Base-by-base conservation (phyloP, 108 stramenopile species). In the Schizochytrium sp. region DNA sequence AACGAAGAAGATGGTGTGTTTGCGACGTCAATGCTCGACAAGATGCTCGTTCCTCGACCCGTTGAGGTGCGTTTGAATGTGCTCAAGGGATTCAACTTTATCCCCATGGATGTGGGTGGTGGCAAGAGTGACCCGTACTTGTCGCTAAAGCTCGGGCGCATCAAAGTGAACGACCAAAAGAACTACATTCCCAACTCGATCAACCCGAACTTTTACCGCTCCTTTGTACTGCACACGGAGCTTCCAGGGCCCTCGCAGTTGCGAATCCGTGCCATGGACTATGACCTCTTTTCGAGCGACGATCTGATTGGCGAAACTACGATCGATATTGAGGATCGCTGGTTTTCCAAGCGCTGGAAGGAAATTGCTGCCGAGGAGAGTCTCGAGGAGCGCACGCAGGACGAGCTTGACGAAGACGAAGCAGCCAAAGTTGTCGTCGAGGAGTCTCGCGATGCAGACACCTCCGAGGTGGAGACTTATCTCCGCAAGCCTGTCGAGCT, bases 261-360 rank as follows among this genome's bases (percentile, higher is more conserved):
- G 43, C 88, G 90, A 63, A 91, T 92, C 23, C 51, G 90, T 28
- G 72, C 93, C 57, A 92, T 87, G 90, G 94, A 94, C 91, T 90
- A 89, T 25, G 92, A 94, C 83, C 58, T 59, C 28, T 72, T 94
- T 53, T n/a, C 60, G 28, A 44, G 29, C 45, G 93, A 94, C 90
- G 94, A 94, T 19, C 48, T 95, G 43, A 93, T 95, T 57, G 94
- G 94, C 29, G 58, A 91, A 72, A 95, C 94, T 48, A 72, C 88
- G 28, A 94, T 95, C 60, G 94, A 95, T 87, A 72, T 95, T 51
- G 94, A 95, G 60, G 94, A 95, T 60, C 91, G 94, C 19, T 94
- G 94, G 94, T 94, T 95, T 90, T 90, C 92, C 87, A 44, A 41
- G 44, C 76, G 60, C 47, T 95, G 94, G 94, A 88, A 93, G 88